phyloP scores from a whole-genome alignment of 2,329 filamentous ascomycete species.

The Stemphylium lycopersici region DNA sequence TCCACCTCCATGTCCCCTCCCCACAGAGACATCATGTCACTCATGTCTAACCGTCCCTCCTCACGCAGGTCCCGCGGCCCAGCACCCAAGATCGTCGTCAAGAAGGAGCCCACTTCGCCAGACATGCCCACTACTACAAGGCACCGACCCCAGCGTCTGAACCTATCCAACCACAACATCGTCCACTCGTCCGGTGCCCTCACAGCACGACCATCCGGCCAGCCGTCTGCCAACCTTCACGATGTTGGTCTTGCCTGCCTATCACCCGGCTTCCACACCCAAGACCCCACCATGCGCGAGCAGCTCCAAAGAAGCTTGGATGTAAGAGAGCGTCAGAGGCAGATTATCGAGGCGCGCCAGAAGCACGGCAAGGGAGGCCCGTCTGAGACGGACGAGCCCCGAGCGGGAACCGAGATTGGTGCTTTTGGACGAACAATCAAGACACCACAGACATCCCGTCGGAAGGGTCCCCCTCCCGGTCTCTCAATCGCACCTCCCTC shows the following conservation, averaged over 20 bases:
- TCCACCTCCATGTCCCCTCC: slow-evolving; percentile 37
- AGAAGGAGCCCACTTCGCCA: slow-evolving; percentile 92
- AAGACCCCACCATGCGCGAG: slow-evolving; percentile 95
- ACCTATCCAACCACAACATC: slow-evolving; percentile 66
- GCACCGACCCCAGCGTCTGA: slow-evolving; percentile 77
- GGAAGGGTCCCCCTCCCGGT: slow-evolving; percentile 81
- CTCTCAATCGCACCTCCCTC: slow-evolving; percentile 94
- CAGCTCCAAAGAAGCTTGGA: slow-evolving; percentile 93
- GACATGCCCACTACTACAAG: slow-evolving; percentile 74
- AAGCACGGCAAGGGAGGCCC: slow-evolving; percentile 68
- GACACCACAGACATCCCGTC: slow-evolving; percentile 74
- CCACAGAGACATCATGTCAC: slow-evolving; percentile 26
- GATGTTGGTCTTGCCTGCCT: slow-evolving; percentile 93
- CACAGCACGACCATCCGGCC: slow-evolving; percentile 71
- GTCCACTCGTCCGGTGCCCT: slow-evolving; percentile 53
- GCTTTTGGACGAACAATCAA: slow-evolving; percentile 59
- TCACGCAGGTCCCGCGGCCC: slow-evolving; percentile 59
- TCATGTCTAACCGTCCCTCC: slow-evolving; percentile 48
- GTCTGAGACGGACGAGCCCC: slow-evolving; percentile 36
- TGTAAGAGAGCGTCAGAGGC: slow-evolving; percentile 90
- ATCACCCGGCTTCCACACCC: slow-evolving; percentile 93
- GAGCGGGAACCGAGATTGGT: slow-evolving; percentile 44
- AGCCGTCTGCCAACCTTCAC: slow-evolving; percentile 78
- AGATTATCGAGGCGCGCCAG: slow-evolving; percentile 92
- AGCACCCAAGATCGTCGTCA: slow-evolving; percentile 85